These are phyloP conservation scores for Eucalyptus curtisii DNA, from an alignment of 345 rosid species.

Conservation along the genomic window DNA sequence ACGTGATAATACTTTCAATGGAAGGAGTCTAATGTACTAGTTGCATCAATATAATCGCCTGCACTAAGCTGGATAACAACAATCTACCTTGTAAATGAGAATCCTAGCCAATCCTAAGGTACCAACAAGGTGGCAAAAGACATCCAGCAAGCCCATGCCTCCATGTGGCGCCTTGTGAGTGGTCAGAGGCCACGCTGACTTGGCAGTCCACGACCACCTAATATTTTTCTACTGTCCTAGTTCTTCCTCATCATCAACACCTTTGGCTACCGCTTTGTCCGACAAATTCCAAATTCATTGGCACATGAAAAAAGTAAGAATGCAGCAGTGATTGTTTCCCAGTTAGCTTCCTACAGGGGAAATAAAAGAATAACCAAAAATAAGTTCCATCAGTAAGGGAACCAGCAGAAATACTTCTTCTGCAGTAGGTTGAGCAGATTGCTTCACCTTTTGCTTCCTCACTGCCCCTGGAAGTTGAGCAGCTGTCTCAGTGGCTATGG, in stretches of 20 bases:
- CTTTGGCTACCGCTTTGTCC: constrained; percentile 66
- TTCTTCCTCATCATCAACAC: constrained; percentile 83
- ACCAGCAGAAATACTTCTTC: constrained; percentile 32
- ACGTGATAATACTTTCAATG: too few species aligned
- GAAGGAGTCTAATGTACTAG: too few species aligned
- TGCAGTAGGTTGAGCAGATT: constrained; percentile 44
- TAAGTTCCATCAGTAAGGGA: neutral
- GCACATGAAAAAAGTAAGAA: too few species aligned
- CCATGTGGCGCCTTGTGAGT: too few species aligned
- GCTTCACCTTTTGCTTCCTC: constrained; percentile 44
- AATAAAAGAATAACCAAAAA: neutral
- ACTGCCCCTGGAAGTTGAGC: constrained; percentile 39
- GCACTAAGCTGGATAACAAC: too few species aligned
- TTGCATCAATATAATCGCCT: too few species aligned
- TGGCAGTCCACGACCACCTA: too few species aligned
- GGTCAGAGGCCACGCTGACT: too few species aligned
- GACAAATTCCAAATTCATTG: too few species aligned
- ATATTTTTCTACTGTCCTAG: constrained; percentile 4
- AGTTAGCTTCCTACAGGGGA: neutral
- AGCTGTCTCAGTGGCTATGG: constrained; percentile 88
- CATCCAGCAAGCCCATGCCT: too few species aligned
- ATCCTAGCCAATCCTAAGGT: constrained; percentile 82
- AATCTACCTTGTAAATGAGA: constrained; percentile 65
- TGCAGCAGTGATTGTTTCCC: neutral
- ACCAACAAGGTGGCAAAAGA: constrained; percentile 60